phyloP scores from a whole-genome alignment of 345 rosid species.

The Punica granatum region DNA sequence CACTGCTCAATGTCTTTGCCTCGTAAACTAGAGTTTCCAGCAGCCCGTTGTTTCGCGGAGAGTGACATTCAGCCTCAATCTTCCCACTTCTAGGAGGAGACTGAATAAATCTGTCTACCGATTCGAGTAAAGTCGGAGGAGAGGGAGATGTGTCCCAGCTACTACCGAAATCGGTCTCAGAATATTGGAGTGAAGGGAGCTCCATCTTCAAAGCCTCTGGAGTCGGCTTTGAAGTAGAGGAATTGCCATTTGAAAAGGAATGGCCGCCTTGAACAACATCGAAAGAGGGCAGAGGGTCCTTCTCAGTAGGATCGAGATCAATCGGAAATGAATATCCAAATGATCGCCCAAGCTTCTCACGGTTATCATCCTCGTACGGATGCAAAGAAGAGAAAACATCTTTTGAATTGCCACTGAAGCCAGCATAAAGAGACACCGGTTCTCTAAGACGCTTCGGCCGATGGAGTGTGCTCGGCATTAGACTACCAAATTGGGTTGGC shows the following conservation, averaged over 20 bases:
- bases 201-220: conserved; percentile 92
- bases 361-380: conserved; percentile 34
- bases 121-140: conserved; percentile 57
- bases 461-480: conserved; percentile 41
- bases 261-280: conserved; percentile 64
- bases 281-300: conserved; percentile 31
- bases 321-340: conserved; percentile 40
- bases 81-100: conserved; percentile 60
- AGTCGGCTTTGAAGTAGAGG: conserved; percentile 77
- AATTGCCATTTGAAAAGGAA: conserved; percentile 71
- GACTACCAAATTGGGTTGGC: conserved; percentile 52
- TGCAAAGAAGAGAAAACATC: conserved; percentile 42
- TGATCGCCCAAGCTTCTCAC: conserved; percentile 35
- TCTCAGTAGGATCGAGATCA: conserved; percentile 44
- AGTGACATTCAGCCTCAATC: conserved; percentile 43
- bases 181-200: conserved; percentile 99
- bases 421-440: conserved; percentile 36
- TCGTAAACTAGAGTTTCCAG: conserved; percentile 85
- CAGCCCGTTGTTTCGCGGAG: conserved; percentile 76
- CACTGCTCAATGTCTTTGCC: conserved; percentile 60
- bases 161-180: conserved; percentile 66
- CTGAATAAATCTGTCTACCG: conserved; percentile 71
- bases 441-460: conserved; percentile 57
- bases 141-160: conserved; percentile 63
- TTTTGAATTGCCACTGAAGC: conserved; percentile 35